A percentile compares a stretch with the other conserved stretches of the same genome.
Conservation (phyloP, 2,329 filamentous ascomycete genomes). For the Hymenoscyphus fraxineus region DNA sequence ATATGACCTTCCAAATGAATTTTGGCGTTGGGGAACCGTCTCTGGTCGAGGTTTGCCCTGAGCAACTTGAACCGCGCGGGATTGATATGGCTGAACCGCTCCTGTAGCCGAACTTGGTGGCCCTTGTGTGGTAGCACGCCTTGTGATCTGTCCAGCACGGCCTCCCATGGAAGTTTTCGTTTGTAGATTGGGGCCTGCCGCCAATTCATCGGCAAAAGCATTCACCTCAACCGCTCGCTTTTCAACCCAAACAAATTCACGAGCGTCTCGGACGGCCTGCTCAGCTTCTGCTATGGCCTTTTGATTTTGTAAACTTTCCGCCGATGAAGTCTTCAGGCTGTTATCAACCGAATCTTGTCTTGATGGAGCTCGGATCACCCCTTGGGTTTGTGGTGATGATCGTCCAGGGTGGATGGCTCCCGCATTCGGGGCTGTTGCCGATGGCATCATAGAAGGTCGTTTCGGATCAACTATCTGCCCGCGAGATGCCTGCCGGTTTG, state of each 20-base stretch:
- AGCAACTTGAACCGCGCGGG: constrained; percentile 71
- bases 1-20: constrained; percentile 64
- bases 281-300: constrained; percentile 63
- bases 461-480: constrained; percentile 11
- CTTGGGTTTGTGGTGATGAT: constrained; percentile 24
- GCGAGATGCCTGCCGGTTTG: constrained; percentile 18
- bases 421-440: constrained; percentile 30
- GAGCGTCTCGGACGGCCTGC: constrained; percentile 76
- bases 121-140: constrained; percentile 76
- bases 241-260: constrained; percentile 94
- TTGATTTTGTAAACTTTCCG: constrained; percentile 33
- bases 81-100: constrained; percentile 62
- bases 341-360: constrained; percentile 27
- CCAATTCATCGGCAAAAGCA: constrained; percentile 91
- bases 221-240: constrained; percentile 95
- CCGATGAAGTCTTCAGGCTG: constrained; percentile 23
- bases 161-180: constrained; percentile 45
- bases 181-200: constrained; percentile 60
- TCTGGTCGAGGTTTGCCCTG: constrained; percentile 61
- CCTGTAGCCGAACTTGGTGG: constrained; percentile 65
- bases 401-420: constrained; percentile 35
- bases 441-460: constrained; percentile 24
- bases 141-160: constrained; percentile 61
- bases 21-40: constrained; percentile 63
- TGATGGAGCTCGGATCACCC: constrained; percentile 14